These are phyloP conservation scores for Epichloe hybrida DNA, from an alignment of 2,329 filamentous ascomycete species.

Conservation along the genomic window DNA sequence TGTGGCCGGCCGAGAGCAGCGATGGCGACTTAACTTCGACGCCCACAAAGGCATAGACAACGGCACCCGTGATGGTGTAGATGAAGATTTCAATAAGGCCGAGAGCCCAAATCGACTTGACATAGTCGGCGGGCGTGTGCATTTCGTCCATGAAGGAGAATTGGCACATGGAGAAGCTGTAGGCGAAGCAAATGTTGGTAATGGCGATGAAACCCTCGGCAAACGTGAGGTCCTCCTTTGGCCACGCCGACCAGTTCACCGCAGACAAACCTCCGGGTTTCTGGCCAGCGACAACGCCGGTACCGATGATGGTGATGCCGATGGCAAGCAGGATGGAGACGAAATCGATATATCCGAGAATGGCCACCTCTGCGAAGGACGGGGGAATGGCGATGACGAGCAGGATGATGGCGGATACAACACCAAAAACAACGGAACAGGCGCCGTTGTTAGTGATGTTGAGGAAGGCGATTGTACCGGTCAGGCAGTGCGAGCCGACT, in stretches of 20 bases:
- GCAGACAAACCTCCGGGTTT: conserved; percentile 18
- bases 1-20: conserved; percentile 46
- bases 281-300: conserved; percentile 33
- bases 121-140: conserved; percentile 32
- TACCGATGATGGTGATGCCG: conserved; percentile 51
- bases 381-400: conserved; percentile 34
- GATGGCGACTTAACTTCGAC: conserved; percentile 50
- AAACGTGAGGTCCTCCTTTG: conserved; percentile 31
- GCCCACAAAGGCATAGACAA: conserved; percentile 59
- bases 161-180: conserved; percentile 40
- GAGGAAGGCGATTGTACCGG: conserved; percentile 56
- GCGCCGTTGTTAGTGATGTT: conserved; percentile 43
- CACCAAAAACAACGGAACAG: conserved; percentile 32
- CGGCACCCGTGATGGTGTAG: conserved; percentile 52
- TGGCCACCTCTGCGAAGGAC: conserved; percentile 34
- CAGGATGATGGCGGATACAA: conserved; percentile 32
- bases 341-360: conserved; percentile 42
- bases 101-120: conserved; percentile 45
- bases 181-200: conserved; percentile 59
- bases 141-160: conserved; percentile 42
- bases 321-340: conserved; percentile 50
- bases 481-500: conserved; percentile 58
- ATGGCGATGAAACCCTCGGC: conserved; percentile 45
- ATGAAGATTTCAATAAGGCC: conserved; percentile 49
- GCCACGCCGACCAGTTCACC: conserved; percentile 32